phyloP scores from a whole-genome alignment of 331 rosid genomes.

The Acacia pycnantha region DNA sequence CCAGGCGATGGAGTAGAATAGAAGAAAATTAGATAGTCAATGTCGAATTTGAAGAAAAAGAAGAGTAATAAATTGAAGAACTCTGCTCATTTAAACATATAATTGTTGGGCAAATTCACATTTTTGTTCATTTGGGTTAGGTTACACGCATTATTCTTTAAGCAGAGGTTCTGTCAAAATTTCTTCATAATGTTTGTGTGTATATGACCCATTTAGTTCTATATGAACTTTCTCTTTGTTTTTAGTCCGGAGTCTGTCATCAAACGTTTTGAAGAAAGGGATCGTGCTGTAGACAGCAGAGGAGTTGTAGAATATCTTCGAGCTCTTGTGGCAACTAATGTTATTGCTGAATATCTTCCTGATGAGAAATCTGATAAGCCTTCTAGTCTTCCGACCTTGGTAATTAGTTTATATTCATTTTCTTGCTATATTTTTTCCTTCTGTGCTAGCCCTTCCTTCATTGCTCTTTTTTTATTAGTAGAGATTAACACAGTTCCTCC shows the following conservation, averaged over 20 bases:
- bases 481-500: conserved; percentile 7
- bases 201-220: not conserved
- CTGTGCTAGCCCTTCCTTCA: not conserved
- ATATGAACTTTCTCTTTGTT: conserved; percentile 21
- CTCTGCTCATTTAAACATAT: not conserved
- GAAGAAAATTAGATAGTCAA: conserved; percentile 1
- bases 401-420: conserved; percentile 36
- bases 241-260: conserved; percentile 94
- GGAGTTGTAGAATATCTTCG: conserved; percentile 98
- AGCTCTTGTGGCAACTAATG: conserved; percentile 89
- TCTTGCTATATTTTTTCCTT: not conserved
- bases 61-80: conserved; percentile 6
- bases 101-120: not conserved
- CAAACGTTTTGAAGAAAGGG: conserved; percentile 93
- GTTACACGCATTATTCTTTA: not conserved
- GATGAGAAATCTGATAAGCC: conserved; percentile 82
- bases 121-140: not conserved
- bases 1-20: not conserved
- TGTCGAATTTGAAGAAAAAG: not conserved
- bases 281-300: conserved; percentile 82
- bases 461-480: conserved; percentile 13
- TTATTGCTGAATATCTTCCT: conserved; percentile 86
- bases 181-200: not conserved
- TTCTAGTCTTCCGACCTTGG: conserved; percentile 81
- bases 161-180: conserved; percentile 6